These are phyloP conservation scores for Tolypocladium album DNA, from an alignment of 2,329 filamentous ascomycete genomes.

Conservation along the genomic window DNA sequence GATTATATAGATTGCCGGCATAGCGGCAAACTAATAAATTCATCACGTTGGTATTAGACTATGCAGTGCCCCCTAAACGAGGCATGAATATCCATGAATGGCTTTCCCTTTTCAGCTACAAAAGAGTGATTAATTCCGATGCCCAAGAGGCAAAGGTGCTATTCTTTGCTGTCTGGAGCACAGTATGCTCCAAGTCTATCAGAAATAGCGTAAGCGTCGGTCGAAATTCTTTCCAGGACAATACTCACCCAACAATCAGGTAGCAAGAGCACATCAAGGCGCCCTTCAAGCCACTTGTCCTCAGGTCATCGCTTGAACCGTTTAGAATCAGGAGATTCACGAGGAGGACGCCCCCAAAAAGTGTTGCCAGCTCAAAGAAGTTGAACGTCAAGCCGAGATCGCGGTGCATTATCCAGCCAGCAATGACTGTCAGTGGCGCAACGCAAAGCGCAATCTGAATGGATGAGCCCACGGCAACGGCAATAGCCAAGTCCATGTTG, in stretches of 20 bases:
- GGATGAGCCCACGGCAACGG: slow-evolving; percentile 47
- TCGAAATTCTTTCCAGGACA: too few species aligned
- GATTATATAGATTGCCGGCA: neutral
- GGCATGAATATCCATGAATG: too few species aligned
- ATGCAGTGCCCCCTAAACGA: too few species aligned
- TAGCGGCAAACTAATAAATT: neutral
- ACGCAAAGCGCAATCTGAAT: slow-evolving; percentile 55
- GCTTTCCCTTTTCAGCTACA: neutral
- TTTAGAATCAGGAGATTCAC: slow-evolving; percentile 69
- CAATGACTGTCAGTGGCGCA: slow-evolving; percentile 47
- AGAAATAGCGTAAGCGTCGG: neutral
- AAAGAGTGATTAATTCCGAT: neutral
- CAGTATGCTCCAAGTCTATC: slow-evolving; percentile 4
- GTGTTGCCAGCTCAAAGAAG: slow-evolving; percentile 62
- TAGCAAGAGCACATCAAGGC: slow-evolving; percentile 43
- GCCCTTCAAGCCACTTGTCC: slow-evolving; percentile 38
- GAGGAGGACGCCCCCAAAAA: slow-evolving; percentile 60
- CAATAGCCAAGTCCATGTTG: slow-evolving; percentile 52
- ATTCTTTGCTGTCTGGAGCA: slow-evolving; percentile 1
- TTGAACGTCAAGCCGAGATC: slow-evolving; percentile 61
- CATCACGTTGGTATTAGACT: too few species aligned
- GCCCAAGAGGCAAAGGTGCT: neutral
- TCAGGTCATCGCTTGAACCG: slow-evolving; percentile 57
- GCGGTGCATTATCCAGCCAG: slow-evolving; percentile 45
- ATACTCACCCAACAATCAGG: slow-evolving; percentile 34